Evolutionary conservation across 306 rosid genomes (phyloP).

Genomic region (Fragaria ananassa): DNA sequence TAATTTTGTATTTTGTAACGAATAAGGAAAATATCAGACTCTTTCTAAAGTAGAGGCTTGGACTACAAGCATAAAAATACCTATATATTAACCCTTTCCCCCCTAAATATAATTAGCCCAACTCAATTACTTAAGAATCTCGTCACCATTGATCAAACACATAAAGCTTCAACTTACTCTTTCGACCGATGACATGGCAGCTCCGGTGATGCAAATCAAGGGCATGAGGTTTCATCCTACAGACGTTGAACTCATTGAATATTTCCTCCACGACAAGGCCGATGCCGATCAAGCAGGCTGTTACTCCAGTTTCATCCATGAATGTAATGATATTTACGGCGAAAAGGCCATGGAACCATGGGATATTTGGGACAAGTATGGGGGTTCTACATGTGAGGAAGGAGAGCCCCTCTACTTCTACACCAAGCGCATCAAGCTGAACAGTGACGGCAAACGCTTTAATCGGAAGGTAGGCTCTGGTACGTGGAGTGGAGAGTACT

Average conservation of each 20-base stretch:
- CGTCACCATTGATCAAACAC: background rate
- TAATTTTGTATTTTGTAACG: background rate
- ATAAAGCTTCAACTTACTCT: background rate
- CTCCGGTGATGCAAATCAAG: no score
- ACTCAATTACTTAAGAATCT: background rate
- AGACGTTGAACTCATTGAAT: background rate
- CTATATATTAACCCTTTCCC: background rate
- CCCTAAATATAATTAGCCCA: background rate
- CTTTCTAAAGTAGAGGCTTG: background rate
- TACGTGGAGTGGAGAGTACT: background rate
- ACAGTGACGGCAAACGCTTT: background rate
- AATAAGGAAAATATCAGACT: background rate
- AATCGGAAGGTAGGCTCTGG: background rate
- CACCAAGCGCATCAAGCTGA: background rate
- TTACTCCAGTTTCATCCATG: background rate
- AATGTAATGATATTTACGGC: background rate
- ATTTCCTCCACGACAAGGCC: background rate
- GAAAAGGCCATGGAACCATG: background rate
- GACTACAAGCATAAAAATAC: background rate
- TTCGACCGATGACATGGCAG: background rate
- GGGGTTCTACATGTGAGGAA: background rate
- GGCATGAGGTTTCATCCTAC: slow-evolving; percentile 4
- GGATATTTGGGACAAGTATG: slow-evolving; percentile 1
- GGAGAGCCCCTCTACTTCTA: background rate
- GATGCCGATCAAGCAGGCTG: background rate